phyloP scores from a whole-genome alignment of 495 filamentous ascomycete species.

The Cetradonia linearis region DNA sequence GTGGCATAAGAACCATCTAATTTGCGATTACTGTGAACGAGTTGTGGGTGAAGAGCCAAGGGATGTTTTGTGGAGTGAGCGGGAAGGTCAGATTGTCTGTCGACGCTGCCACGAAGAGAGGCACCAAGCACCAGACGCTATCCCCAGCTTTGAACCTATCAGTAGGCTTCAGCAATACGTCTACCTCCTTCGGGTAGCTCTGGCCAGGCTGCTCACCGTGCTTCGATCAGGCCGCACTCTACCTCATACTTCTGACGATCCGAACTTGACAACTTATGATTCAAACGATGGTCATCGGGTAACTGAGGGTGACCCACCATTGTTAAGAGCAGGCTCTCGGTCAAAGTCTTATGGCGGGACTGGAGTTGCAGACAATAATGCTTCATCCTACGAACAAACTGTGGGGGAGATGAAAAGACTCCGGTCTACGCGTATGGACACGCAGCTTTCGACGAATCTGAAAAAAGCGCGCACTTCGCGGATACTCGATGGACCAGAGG shows the following conservation, averaged over 20 bases:
- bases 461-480: slow-evolving; percentile 82
- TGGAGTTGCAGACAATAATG: slow-evolving; percentile 43
- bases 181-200: slow-evolving; percentile 80
- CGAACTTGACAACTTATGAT: slow-evolving; percentile 57
- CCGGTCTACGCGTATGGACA: slow-evolving; percentile 86
- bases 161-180: slow-evolving; percentile 88
- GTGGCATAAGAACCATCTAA: slow-evolving; percentile 75
- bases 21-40: slow-evolving; percentile 62
- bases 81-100: slow-evolving; percentile 59
- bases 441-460: slow-evolving; percentile 81
- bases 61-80: slow-evolving; percentile 56
- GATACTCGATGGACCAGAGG: slow-evolving; percentile 87
- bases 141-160: slow-evolving; percentile 50
- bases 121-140: slow-evolving; percentile 37
- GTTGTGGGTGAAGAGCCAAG: slow-evolving; percentile 55
- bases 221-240: slow-evolving; percentile 72
- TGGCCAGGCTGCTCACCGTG: slow-evolving; percentile 80
- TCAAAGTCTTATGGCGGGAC: slow-evolving; percentile 65
- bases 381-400: slow-evolving; percentile 85
- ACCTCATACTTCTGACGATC: slow-evolving; percentile 66
- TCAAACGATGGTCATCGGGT: slow-evolving; percentile 52
- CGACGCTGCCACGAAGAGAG: slow-evolving; percentile 47
- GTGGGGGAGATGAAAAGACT: slow-evolving; percentile 88
- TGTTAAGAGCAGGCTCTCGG: slow-evolving; percentile 54
- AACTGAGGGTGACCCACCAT: slow-evolving; percentile 33